Conservation (phyloP, 805 yeast species). For the Metschnikowia kofuensis region DNA sequence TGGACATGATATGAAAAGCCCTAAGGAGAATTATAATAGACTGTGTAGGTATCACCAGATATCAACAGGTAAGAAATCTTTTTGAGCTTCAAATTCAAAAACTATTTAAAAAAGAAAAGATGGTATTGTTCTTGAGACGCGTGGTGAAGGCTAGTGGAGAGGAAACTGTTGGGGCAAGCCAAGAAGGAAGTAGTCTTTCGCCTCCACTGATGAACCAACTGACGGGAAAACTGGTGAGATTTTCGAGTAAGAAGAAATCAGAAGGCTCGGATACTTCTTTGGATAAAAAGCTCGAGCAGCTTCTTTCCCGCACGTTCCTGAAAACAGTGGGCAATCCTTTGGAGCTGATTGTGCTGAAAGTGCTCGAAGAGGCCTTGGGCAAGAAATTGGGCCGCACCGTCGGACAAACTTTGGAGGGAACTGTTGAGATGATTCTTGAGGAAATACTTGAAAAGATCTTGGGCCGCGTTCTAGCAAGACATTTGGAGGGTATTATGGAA, state of each 20-base stretch:
- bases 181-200: not conserved
- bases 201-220: not conserved
- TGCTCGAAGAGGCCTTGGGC: constrained; percentile 5
- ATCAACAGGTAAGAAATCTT: too few species aligned
- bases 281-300: constrained; percentile 2
- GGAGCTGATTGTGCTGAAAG: constrained; percentile 1
- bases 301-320: constrained; percentile 1
- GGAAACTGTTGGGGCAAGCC: not conserved
- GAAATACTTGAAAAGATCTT: constrained; percentile 4
- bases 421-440: constrained; percentile 2
- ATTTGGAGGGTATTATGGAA: constrained; percentile 8
- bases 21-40: too few species aligned
- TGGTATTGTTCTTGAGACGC: not conserved
- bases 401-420: not conserved
- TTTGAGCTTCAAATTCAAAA: too few species aligned
- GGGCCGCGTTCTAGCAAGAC: constrained; percentile 5
- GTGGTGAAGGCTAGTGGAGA: not conserved
- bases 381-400: constrained; percentile 1
- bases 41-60: too few species aligned
- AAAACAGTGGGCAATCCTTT: constrained; percentile 3
- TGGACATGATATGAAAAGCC: too few species aligned
- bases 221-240: not conserved
- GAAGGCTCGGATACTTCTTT: not conserved
- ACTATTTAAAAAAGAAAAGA: too few species aligned
- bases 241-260: not conserved